Evolutionary conservation across 2,329 filamentous ascomycete species (phyloP).

Genomic region (Allantophomopsis lycopodina): DNA sequence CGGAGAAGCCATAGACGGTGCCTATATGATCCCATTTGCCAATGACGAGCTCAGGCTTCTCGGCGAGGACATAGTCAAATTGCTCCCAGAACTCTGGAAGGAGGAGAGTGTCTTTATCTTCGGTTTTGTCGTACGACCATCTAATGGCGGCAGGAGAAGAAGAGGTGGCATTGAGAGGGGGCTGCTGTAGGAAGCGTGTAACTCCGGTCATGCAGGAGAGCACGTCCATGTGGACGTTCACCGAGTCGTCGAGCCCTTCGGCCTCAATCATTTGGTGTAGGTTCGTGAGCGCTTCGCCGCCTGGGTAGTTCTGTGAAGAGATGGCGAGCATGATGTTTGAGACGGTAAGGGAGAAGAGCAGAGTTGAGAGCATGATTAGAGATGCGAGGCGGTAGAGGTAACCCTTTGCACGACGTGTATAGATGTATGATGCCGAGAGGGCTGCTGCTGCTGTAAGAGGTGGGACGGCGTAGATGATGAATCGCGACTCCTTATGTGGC

Average conservation of each 20-base stretch:
- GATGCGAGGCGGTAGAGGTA: conserved; percentile 38
- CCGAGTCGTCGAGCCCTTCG: conserved; percentile 14
- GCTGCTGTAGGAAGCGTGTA: conserved; percentile 45
- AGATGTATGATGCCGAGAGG: conserved; percentile 58
- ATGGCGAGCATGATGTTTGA: conserved; percentile 59
- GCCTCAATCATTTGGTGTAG: conserved; percentile 27
- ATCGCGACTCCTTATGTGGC: conserved; percentile 92
- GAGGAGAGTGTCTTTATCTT: conserved; percentile 29
- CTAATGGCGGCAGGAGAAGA: conserved; percentile 6
- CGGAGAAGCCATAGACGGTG: conserved; percentile 41
- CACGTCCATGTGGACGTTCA: conserved; percentile 49
- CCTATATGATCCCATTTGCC: conserved; percentile 43
- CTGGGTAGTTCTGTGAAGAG: conserved; percentile 87
- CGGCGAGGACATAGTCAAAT: conserved; percentile 49
- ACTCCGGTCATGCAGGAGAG: conserved; percentile 59
- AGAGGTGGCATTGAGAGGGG: conserved; percentile 9
- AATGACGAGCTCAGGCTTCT: conserved; percentile 31
- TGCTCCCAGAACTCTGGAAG: conserved; percentile 43
- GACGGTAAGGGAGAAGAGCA: conserved; percentile 41
- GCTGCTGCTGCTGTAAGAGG: conserved; percentile 66
- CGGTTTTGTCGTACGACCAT: conserved; percentile 45
- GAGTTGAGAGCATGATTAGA: conserved; percentile 40
- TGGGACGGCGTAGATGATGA: conserved; percentile 81
- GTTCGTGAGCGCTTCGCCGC: conserved; percentile 59
- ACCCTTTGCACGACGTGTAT: conserved; percentile 49